Conservation (phyloP, 1,284 basidiomycete genomes). For the Inonotus hispidus region DNA sequence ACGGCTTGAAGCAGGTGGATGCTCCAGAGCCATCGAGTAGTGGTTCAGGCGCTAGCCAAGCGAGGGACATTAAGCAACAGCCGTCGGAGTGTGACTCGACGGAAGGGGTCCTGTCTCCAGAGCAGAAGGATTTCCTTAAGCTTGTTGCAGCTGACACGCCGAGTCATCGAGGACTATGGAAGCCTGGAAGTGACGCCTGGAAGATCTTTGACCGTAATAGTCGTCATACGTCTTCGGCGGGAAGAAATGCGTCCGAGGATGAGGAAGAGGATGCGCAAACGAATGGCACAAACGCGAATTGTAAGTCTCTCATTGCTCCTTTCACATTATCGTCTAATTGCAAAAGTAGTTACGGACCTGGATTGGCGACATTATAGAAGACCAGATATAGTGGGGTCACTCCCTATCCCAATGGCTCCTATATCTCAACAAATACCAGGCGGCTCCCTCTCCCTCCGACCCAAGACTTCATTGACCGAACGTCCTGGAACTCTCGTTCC, state of each 20-base stretch:
- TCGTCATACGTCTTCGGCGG: slow-evolving; percentile 29
- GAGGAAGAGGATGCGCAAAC: slow-evolving; percentile 24
- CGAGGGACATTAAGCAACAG: background rate
- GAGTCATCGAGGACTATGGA: slow-evolving; percentile 68
- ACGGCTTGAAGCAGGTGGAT: background rate
- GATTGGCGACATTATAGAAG: slow-evolving; percentile 12
- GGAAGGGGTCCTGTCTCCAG: background rate
- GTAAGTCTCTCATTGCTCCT: background rate
- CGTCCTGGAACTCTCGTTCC: slow-evolving; percentile 29
- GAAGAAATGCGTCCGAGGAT: slow-evolving; percentile 43
- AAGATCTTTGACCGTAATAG: slow-evolving; percentile 49
- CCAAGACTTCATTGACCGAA: slow-evolving; percentile 41
- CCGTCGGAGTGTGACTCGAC: background rate
- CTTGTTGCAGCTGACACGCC: slow-evolving; percentile 63
- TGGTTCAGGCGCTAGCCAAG: background rate
- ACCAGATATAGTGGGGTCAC: slow-evolving; percentile 39
- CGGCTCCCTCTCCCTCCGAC: slow-evolving; percentile 48
- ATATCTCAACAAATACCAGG: slow-evolving; percentile 30
- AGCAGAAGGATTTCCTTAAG: slow-evolving; percentile 46
- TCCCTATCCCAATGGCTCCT: slow-evolving; percentile 55
- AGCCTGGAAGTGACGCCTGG: slow-evolving; percentile 57
- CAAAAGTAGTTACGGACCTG: background rate
- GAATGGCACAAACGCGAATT: background rate
- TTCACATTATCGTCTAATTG: background rate
- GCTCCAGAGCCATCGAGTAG: slow-evolving; percentile 5